These are phyloP conservation scores for Chaetomium cochliodes DNA, from an alignment of 495 filamentous ascomycete genomes.

Conservation along the genomic window DNA sequence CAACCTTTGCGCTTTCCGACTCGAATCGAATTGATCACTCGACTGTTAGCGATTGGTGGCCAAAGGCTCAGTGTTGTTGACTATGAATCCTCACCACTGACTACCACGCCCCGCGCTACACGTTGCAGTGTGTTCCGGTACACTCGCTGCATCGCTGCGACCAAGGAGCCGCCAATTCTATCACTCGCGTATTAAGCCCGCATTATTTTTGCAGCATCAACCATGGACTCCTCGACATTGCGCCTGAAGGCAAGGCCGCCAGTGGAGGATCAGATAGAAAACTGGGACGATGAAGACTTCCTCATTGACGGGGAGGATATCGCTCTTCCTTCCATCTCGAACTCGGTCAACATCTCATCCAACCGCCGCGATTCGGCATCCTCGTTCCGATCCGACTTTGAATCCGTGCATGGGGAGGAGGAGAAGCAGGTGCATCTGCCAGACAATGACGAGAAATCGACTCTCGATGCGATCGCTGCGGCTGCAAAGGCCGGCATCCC, in stretches of 20 bases:
- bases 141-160: slow-evolving; percentile 18
- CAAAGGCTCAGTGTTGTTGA: slow-evolving; percentile 30
- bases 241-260: slow-evolving; percentile 55
- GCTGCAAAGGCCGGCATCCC: slow-evolving; percentile 89
- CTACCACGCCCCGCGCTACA: slow-evolving; percentile 29
- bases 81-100: slow-evolving; percentile 42
- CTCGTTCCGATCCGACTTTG: slow-evolving; percentile 77
- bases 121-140: slow-evolving; percentile 17
- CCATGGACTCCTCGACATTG: slow-evolving; percentile 54
- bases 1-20: neutral
- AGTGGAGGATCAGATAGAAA: slow-evolving; percentile 66
- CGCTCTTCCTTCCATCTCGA: slow-evolving; percentile 63
- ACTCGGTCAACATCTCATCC: slow-evolving; percentile 51
- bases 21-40: neutral
- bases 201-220: slow-evolving; percentile 11
- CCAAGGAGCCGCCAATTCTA: slow-evolving; percentile 11
- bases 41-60: slow-evolving; percentile 15
- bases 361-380: slow-evolving; percentile 73
- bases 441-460: slow-evolving; percentile 75
- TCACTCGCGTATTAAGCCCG: neutral
- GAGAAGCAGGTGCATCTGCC: slow-evolving; percentile 80
- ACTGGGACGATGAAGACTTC: slow-evolving; percentile 86
- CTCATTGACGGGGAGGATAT: slow-evolving; percentile 71
- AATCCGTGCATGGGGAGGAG: slow-evolving; percentile 73
- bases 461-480: slow-evolving; percentile 77